Evolutionary conservation across 2,329 filamentous ascomycete genomes (phyloP).

Genomic region (Clarireedia monteithiana): DNA sequence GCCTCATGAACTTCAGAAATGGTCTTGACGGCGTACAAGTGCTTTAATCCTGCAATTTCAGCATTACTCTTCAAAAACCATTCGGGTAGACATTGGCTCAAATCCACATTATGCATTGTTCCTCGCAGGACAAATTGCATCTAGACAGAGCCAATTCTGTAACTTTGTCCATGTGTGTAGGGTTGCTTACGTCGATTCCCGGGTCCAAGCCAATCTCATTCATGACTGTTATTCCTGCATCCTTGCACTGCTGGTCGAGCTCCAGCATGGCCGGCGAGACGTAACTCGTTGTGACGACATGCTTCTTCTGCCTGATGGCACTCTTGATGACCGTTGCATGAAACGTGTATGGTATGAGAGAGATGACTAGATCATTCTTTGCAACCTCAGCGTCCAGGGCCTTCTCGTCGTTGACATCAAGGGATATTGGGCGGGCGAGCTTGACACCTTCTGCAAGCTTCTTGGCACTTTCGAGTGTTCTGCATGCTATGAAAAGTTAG

Average conservation of each 20-base stretch:
- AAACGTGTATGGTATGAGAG: constrained; percentile 85
- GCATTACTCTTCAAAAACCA: no score
- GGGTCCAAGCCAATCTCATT: constrained; percentile 82
- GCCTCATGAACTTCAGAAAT: constrained; percentile 81
- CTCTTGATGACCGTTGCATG: constrained; percentile 87
- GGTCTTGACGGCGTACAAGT: constrained; percentile 73
- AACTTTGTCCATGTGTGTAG: no score
- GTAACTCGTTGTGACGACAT: constrained; percentile 93
- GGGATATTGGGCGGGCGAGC: constrained; percentile 66
- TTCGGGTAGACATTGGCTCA: no score
- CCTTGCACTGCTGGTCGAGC: constrained; percentile 75
- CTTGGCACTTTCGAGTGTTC: constrained; percentile 71
- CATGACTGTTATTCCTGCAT: constrained; percentile 92
- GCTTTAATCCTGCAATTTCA: constrained; percentile 13
- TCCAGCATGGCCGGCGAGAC: constrained; percentile 89
- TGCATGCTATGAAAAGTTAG: constrained; percentile 53
- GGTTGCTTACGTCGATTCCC: constrained; percentile 47
- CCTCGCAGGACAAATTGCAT: no score
- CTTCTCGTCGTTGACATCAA: constrained; percentile 71
- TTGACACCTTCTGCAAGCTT: constrained; percentile 64
- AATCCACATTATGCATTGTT: no score
- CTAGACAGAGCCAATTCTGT: no score
- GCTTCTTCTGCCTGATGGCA: constrained; percentile 86
- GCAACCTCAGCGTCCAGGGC: constrained; percentile 75
- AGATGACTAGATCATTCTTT: constrained; percentile 73